Evolutionary conservation across 208 protist species (phyloP), one percentile per base, ranked within the genome.

Genomic region (Sergeia podlipaevii): DNA sequence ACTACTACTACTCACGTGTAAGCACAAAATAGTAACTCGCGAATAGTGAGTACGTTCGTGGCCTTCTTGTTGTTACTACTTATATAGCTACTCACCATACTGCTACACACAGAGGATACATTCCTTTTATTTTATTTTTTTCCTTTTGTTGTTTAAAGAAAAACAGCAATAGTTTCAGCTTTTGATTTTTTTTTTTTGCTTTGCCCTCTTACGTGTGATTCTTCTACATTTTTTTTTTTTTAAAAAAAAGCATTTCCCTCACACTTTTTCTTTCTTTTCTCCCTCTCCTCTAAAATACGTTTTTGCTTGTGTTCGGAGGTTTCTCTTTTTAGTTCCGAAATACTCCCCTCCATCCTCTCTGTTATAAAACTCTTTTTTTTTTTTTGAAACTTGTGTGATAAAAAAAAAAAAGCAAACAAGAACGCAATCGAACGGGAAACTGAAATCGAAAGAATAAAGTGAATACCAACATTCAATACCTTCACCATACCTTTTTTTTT

Each of bases 51-150:
- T n/a, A n/a, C n/a, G n/a, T n/a, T n/a, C n/a, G n/a, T n/a, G n/a
- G n/a, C n/a, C 28, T 59, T 65, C 32, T 47, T 42, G 33, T 46
- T 21, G 27, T 37, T 39, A 6, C 17, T 18, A 3, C 29, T 39
- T 45, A 21, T 46, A 28, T 39, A 24, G 20, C 23, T 34, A 44
- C 17, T 15, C 10, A 28, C 64, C 27, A 62, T 53, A 3, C 4
- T 65, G 36, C 15, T 32, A 34, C 47, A 4, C 4, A 11, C 44
- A 24, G 11, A 49, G 46, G 30, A 32, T 20, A 41, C 53, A 58
- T 49, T 69, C 62, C 2, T 15, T 15, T 70, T 34, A 42, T 45
- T 48, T 45, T 52, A 44, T 33, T 50, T 52, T 30, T 55, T 47
- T 64, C 11, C 55, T 41, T 48, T 37, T 45, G 36, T 55, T 43